Evolutionary conservation across 495 filamentous ascomycete species (phyloP).

Genomic region (Parmelia sp.): DNA sequence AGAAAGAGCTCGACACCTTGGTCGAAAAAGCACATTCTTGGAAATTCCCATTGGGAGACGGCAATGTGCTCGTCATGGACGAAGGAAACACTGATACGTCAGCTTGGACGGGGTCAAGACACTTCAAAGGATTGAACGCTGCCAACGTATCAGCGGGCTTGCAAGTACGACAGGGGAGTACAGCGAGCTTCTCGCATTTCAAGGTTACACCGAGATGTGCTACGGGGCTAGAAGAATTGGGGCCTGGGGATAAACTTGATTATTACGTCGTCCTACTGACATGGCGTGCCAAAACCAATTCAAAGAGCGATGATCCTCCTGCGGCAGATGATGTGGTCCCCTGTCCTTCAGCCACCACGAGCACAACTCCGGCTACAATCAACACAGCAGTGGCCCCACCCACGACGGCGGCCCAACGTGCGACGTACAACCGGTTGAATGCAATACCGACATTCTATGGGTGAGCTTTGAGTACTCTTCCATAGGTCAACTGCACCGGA

Average conservation of each 20-base stretch:
- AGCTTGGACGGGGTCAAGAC: slow-evolving; percentile 17
- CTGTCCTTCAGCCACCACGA: background rate
- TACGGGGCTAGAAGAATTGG: slow-evolving; percentile 6
- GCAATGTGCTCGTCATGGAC: slow-evolving; percentile 13
- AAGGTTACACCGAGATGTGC: background rate
- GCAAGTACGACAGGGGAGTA: slow-evolving; percentile 18
- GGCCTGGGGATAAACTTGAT: slow-evolving; percentile 8
- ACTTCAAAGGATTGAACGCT: slow-evolving; percentile 14
- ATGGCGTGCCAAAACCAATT: background rate
- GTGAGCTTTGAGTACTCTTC: background rate
- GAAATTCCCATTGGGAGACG: slow-evolving; percentile 18
- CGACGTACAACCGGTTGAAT: background rate
- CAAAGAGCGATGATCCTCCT: background rate
- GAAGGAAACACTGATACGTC: slow-evolving; percentile 8
- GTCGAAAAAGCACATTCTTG: slow-evolving; percentile 8
- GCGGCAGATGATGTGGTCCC: background rate
- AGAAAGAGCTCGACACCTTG: slow-evolving; percentile 18
- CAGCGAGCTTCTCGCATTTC: slow-evolving; percentile 5
- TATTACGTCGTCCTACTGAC: slow-evolving; percentile 20
- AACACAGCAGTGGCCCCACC: background rate
- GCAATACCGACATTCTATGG: background rate
- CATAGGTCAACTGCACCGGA: background rate
- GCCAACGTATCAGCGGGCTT: background rate
- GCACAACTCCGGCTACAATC: background rate
- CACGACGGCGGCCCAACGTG: background rate